Conservation (phyloP, 1,284 basidiomycete genomes). For the Meira nashicola region DNA sequence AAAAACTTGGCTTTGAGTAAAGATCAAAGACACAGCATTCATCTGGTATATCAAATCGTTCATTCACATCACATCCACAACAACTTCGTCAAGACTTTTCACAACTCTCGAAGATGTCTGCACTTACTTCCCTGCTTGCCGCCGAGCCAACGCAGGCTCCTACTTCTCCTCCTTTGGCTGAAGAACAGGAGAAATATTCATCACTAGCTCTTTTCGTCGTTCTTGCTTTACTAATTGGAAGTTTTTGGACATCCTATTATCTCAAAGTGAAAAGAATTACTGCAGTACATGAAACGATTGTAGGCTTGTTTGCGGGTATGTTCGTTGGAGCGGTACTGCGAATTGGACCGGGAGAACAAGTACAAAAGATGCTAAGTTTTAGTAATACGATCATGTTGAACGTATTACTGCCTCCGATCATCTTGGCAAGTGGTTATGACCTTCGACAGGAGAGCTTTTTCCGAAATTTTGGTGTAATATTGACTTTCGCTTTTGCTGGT, state of each 20-base stretch:
- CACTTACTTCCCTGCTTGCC: too few species aligned
- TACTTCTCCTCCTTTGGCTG: slow-evolving; percentile 19
- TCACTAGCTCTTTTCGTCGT: slow-evolving; percentile 61
- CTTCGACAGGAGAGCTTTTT: slow-evolving; percentile 98
- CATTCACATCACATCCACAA: too few species aligned
- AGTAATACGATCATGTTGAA: slow-evolving; percentile 98
- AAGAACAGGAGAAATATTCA: slow-evolving; percentile 46
- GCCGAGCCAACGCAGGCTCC: too few species aligned
- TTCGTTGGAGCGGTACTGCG: slow-evolving; percentile 86
- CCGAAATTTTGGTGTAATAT: slow-evolving; percentile 64
- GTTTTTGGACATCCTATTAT: slow-evolving; percentile 94
- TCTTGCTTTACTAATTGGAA: slow-evolving; percentile 84
- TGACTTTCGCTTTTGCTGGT: slow-evolving; percentile 91
- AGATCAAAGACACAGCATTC: too few species aligned
- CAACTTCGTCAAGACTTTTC: too few species aligned
- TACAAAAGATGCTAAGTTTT: slow-evolving; percentile 95
- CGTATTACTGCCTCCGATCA: slow-evolving; percentile 91
- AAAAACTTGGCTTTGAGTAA: too few species aligned
- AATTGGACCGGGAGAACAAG: slow-evolving; percentile 84
- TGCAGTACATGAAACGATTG: slow-evolving; percentile 91
- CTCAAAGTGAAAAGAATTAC: slow-evolving; percentile 94
- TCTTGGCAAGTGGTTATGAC: slow-evolving; percentile 95
- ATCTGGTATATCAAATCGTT: too few species aligned
- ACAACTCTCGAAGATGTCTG: too few species aligned
- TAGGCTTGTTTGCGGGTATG: slow-evolving; percentile 92